These are phyloP conservation scores for Penicillium nordicum DNA, from an alignment of 2,329 filamentous ascomycete species.

Conservation along the genomic window DNA sequence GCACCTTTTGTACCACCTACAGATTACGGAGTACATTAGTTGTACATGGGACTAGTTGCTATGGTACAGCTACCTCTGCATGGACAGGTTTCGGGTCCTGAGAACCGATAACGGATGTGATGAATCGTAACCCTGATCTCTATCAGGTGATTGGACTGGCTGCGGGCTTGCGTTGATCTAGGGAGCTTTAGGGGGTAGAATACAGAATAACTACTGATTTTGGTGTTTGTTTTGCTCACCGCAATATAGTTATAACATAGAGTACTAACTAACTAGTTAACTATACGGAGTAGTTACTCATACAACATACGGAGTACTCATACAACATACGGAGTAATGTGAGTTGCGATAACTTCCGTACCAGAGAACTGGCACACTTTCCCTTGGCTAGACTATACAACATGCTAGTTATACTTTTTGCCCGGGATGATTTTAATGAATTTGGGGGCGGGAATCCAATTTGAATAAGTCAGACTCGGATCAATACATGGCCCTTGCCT, in stretches of 20 bases:
- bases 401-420: not conserved
- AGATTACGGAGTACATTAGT: not conserved
- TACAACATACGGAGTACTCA: not conserved
- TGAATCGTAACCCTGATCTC: conserved; percentile 2
- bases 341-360: not conserved
- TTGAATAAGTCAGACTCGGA: not conserved
- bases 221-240: not conserved
- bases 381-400: not conserved
- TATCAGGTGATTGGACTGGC: conserved; percentile 8
- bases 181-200: not conserved
- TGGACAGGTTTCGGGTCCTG: not conserved
- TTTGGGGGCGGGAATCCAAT: not conserved
- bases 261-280: too few relatives aligned
- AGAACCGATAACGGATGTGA: conserved; percentile 9
- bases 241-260: not conserved
- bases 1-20: not conserved
- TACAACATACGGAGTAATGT: not conserved
- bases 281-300: too few relatives aligned
- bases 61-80: not conserved
- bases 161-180: conserved; percentile 3
- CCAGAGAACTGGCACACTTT: not conserved
- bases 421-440: not conserved
- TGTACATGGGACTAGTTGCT: conserved; percentile 8
- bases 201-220: not conserved
- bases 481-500: conserved; percentile 6